Evolutionary conservation across 2,329 filamentous ascomycete species (phyloP), one percentile per base, ranked within the genome.

Genomic region (Penicillium sp.): DNA sequence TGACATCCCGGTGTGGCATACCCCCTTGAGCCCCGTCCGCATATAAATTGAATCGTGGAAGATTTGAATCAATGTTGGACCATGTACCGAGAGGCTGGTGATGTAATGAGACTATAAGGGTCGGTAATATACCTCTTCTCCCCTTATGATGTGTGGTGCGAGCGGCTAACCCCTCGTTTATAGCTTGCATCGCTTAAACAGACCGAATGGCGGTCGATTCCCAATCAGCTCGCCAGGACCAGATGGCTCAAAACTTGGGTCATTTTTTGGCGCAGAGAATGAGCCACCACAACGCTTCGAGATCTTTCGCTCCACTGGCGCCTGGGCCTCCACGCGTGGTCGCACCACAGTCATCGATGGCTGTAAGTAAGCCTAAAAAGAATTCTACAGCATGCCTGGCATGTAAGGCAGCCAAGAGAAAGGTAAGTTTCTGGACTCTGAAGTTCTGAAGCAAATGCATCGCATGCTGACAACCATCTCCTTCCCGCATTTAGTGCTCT

Each of bases 391-490:
- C 73, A 24, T 75, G 73, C 47, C 53, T 66, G 21, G 64, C 70
- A 46, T 75, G 72, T 55, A 75, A 74, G 46, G 62, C 69, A 33
- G 70, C 72, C 19, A 75, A 74, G 58, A 68, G 72, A 61, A 75
- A 75, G 64, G 72, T 71, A 37, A 51, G 55, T 51, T 29, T 13
- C 11, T 11, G 5, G 11, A n/a, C 21, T 19, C 11, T 7, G 16
- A 11, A 24, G 31, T 5, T 11, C 9, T 8, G 16, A 27, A 33
- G 22, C 11, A 19, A 24, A 29, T 29, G 19, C 5, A 22, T 41
- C 11, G 19, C 39, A 11, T 1, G n/a, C 52, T 48, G 10, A 53
- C 33, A 11, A 4, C 6, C 14, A 21, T 24, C n/a, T 37, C 16
- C 22, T 29, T 22, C 43, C 31, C 14, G 13, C 16, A 19, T 22